Evolutionary conservation across 2,329 filamentous ascomycete genomes (phyloP).

Genomic region (Canariomyces notabilis): DNA sequence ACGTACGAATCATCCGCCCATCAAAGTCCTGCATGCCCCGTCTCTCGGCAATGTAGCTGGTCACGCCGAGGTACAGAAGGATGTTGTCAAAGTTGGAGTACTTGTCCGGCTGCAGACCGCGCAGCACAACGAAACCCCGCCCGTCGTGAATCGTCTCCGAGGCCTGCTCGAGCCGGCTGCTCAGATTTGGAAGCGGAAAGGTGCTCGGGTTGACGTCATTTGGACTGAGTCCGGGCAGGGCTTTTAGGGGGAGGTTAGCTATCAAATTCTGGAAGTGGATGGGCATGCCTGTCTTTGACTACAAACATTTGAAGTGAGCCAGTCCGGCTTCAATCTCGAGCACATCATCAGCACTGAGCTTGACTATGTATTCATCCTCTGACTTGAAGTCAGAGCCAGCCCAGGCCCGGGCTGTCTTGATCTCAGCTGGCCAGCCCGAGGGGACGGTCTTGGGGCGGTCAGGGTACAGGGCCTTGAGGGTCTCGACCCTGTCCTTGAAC

Average conservation of each 20-base stretch:
- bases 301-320: constrained; percentile 21
- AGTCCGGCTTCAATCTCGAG: constrained; percentile 22
- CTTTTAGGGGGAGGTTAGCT: neutral
- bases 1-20: constrained; percentile 24
- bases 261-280: neutral
- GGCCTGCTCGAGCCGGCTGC: constrained; percentile 13
- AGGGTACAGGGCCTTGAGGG: constrained; percentile 13
- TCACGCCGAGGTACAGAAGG: constrained; percentile 42
- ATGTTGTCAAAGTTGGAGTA: constrained; percentile 40
- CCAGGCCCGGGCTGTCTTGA: constrained; percentile 19
- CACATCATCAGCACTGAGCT: constrained; percentile 19
- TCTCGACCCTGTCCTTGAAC: constrained; percentile 21
- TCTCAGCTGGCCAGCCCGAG: constrained; percentile 18
- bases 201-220: constrained; percentile 19
- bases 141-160: constrained; percentile 22
- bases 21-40: constrained; percentile 32
- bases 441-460: constrained; percentile 23
- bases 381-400: constrained; percentile 21
- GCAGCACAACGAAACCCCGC: constrained; percentile 40
- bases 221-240: constrained; percentile 10
- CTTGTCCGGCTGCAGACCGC: constrained; percentile 39
- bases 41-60: constrained; percentile 39
- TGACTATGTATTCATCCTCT: constrained; percentile 18
- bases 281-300: neutral
- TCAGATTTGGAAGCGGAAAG: constrained; percentile 23